phyloP scores from a whole-genome alignment of 352 stramenopile species.

The Phytophthora aleatoria region DNA sequence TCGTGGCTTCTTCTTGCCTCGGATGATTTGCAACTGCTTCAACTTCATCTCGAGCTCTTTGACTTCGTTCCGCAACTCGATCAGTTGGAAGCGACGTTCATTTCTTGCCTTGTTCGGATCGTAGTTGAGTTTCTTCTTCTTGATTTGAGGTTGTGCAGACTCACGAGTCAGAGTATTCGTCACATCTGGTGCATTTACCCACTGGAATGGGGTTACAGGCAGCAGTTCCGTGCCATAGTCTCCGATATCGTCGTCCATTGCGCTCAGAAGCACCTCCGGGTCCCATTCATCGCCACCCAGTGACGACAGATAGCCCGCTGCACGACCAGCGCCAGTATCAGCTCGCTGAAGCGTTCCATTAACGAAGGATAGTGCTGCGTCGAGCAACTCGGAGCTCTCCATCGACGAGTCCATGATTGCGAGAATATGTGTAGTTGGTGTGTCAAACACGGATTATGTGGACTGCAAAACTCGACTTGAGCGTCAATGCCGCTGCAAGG shows the following conservation, averaged over 20 bases:
- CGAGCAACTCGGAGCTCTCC: slow-evolving; percentile 13
- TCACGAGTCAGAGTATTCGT: background rate
- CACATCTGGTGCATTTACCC: background rate
- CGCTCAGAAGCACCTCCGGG: slow-evolving; percentile 10
- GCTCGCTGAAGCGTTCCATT: background rate
- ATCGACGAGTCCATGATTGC: background rate
- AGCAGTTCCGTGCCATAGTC: background rate
- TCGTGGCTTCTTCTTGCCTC: slow-evolving; percentile 3
- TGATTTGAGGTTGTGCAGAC: background rate
- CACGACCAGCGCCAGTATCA: background rate
- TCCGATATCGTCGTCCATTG: slow-evolving; percentile 7
- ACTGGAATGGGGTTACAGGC: background rate
- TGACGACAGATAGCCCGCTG: background rate
- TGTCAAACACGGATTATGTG: too few relatives aligned
- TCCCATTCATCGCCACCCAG: slow-evolving; percentile 13
- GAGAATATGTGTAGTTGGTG: too few relatives aligned
- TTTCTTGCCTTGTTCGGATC: slow-evolving; percentile 36
- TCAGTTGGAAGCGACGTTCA: slow-evolving; percentile 23
- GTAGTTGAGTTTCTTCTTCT: slow-evolving; percentile 25
- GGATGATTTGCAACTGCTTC: slow-evolving; percentile 12
- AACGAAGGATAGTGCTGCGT: background rate
- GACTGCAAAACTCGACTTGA: too few relatives aligned
- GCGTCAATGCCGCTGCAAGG: too few relatives aligned
- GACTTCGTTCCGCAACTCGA: slow-evolving; percentile 12
- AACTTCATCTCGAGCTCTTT: slow-evolving; percentile 22